Evolutionary conservation across 1,139 yeast species (phyloP).

Genomic region (Meyerozyma sp.): DNA sequence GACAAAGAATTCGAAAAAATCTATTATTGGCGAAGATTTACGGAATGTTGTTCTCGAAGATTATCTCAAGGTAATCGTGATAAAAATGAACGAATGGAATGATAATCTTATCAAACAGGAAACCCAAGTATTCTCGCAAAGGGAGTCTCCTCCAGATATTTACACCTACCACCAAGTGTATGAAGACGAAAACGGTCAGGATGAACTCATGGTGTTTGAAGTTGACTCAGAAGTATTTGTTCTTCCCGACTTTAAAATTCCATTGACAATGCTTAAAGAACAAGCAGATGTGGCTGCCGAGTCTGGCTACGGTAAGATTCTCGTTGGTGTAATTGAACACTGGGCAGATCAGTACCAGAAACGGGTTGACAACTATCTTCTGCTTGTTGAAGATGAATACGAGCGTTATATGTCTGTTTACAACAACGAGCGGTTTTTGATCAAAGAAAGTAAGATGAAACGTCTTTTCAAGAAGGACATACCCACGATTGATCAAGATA

Average conservation of each 20-base stretch:
- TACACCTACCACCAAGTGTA: conserved; percentile 35
- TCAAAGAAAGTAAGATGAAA: conserved; percentile 37
- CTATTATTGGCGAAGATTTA: conserved; percentile 67
- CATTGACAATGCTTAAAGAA: conserved; percentile 76
- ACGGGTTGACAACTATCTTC: conserved; percentile 59
- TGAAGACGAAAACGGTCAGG: conserved; percentile 41
- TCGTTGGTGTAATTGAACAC: conserved; percentile 76
- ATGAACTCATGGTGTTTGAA: conserved; percentile 57
- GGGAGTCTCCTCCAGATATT: conserved; percentile 68
- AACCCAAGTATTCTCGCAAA: conserved; percentile 50
- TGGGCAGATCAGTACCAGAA: conserved; percentile 59
- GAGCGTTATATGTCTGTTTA: conserved; percentile 40
- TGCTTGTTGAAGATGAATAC: conserved; percentile 54
- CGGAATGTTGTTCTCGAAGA: conserved; percentile 61
- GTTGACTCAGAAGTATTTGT: conserved; percentile 71
- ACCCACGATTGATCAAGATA: conserved; percentile 20
- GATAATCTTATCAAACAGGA: conserved; percentile 61
- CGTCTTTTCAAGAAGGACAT: conserved; percentile 35
- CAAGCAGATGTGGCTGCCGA: conserved; percentile 93
- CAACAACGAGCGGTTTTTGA: conserved; percentile 34
- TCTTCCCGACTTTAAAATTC: conserved; percentile 42
- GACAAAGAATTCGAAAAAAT: conserved; percentile 36
- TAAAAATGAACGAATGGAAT: conserved; percentile 82
- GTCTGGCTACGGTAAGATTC: conserved; percentile 75
- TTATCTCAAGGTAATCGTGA: conserved; percentile 61